These are phyloP conservation scores for Fereydounia khargensis DNA, from an alignment of 1,284 basidiomycete species.

Conservation along the genomic window DNA sequence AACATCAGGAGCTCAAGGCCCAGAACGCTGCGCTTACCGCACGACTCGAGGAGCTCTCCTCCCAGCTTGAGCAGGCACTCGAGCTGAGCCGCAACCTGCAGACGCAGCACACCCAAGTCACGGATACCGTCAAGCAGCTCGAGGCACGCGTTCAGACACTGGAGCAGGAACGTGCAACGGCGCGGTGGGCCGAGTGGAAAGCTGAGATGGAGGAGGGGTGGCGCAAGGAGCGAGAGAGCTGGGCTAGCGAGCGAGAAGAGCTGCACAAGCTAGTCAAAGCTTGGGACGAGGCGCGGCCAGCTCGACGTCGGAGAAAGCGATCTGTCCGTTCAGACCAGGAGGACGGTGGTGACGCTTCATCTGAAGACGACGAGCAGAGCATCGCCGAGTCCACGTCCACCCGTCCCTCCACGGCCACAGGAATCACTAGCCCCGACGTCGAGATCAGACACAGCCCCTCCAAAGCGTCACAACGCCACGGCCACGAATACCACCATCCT, in stretches of 20 bases:
- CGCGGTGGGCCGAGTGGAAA: conserved; percentile 67
- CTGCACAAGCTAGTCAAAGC: conserved; percentile 73
- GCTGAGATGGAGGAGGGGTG: conserved; percentile 55
- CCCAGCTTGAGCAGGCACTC: conserved; percentile 75
- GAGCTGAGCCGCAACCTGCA: conserved; percentile 73
- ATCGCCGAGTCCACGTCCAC: conserved; percentile 33
- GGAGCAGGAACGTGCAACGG: conserved; percentile 56
- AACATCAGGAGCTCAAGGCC: conserved; percentile 57
- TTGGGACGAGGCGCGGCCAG: conserved; percentile 77
- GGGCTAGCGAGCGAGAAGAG: conserved; percentile 76
- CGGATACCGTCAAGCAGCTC: conserved; percentile 72
- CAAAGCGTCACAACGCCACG: neutral
- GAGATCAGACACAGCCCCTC: neutral
- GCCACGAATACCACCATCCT: neutral
- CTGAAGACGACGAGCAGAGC: conserved; percentile 24
- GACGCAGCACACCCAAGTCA: conserved; percentile 74
- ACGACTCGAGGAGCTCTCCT: conserved; percentile 71
- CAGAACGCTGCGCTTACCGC: conserved; percentile 68
- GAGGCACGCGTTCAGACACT: conserved; percentile 64
- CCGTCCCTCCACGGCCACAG: conserved; percentile 25
- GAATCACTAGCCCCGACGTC: conserved; percentile 25
- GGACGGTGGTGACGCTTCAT: conserved; percentile 10
- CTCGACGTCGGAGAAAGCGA: too few relatives aligned
- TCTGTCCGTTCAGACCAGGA: conserved; percentile 7
- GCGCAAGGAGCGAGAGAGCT: conserved; percentile 70